These are phyloP conservation scores for Zygnema cylindricum DNA, from an alignment of 139 green algal species.

Conservation along the genomic window DNA sequence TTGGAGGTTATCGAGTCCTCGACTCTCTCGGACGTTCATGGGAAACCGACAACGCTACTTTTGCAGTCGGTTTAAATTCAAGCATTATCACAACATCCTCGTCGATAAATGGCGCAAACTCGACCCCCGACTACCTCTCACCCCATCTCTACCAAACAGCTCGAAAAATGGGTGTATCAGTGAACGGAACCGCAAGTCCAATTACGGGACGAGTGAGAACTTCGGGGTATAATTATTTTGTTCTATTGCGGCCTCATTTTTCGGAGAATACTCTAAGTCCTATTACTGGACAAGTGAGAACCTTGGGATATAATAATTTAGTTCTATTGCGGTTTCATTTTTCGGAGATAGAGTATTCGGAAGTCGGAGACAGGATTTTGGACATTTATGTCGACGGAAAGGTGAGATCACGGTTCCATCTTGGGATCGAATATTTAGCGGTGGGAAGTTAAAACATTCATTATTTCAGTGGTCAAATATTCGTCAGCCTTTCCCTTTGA, in stretches of 20 bases:
- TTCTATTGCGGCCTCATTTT: too few relatives aligned
- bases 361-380: constrained; percentile 13
- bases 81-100: not conserved
- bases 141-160: not conserved
- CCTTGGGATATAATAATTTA: not conserved
- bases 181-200: not conserved
- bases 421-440: too few relatives aligned
- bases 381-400: constrained; percentile 20
- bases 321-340: constrained; percentile 15
- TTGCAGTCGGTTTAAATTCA: not conserved
- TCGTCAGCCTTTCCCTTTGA: not conserved
- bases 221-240: too few relatives aligned
- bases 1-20: not conserved
- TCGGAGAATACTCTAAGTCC: not conserved
- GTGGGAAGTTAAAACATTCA: too few relatives aligned
- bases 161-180: not conserved
- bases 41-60: not conserved
- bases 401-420: too few relatives aligned
- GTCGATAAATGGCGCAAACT: not conserved
- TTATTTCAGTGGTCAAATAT: not conserved
- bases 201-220: too few relatives aligned
- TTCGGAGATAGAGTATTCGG: constrained; percentile 5
- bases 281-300: not conserved
- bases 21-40: constrained; percentile 1
- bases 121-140: not conserved